Evolutionary conservation across 1,139 yeast species (phyloP).

Genomic region (Starmera stellimalicola): DNA sequence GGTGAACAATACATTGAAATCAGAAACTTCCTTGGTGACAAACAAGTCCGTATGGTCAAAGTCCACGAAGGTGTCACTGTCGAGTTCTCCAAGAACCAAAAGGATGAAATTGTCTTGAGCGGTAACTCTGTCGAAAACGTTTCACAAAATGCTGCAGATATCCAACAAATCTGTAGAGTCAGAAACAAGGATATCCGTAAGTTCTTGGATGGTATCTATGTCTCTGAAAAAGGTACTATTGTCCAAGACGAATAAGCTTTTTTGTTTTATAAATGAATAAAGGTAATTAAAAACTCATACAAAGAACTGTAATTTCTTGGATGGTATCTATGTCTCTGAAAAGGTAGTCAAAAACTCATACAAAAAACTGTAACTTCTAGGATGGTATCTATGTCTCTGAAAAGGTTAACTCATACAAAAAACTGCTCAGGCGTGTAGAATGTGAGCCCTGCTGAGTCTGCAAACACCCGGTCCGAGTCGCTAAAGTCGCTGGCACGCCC

Average conservation of each 20-base stretch:
- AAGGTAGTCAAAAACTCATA: background rate
- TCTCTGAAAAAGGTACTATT: conserved; percentile 90
- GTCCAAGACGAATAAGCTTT: conserved; percentile 29
- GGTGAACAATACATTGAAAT: conserved; percentile 79
- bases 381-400: background rate
- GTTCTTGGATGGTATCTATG: conserved; percentile 99
- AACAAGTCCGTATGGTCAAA: conserved; percentile 82
- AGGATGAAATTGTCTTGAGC: conserved; percentile 86
- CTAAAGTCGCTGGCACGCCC: conserved; percentile 72
- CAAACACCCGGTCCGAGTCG: conserved; percentile 68
- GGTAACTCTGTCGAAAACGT: conserved; percentile 99
- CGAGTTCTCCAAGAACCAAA: conserved; percentile 73
- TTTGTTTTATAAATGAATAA: background rate
- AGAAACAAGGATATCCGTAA: conserved; percentile 99
- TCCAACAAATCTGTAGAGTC: conserved; percentile 97
- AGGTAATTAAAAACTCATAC: background rate
- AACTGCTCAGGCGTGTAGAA: conserved; percentile 59
- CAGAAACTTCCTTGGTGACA: conserved; percentile 99
- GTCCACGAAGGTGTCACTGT: conserved; percentile 84
- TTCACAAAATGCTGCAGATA: conserved; percentile 97
- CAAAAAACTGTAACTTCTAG: background rate
- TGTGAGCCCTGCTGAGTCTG: conserved; percentile 39
- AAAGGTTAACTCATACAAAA: conserved; percentile 7
- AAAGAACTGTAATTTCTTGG: background rate
- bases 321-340: too few relatives aligned